phyloP scores from a whole-genome alignment of 2,329 filamentous ascomycete species.

The Epichloe uncinata region DNA sequence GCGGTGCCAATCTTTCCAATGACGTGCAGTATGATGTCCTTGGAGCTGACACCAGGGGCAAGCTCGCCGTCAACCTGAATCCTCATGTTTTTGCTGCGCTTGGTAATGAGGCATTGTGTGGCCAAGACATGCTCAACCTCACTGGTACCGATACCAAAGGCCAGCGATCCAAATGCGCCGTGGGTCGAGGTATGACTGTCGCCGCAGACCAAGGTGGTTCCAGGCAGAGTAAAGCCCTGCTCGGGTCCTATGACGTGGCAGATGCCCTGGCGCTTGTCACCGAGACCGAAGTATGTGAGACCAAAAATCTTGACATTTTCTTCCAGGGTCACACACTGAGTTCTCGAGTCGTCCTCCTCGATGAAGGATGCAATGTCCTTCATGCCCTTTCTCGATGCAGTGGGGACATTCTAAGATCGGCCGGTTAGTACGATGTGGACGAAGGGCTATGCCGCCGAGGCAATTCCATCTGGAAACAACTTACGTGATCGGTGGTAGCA shows the following conservation, averaged over 20 bases:
- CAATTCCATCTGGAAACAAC: conserved; percentile 18
- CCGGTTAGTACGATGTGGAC: conserved; percentile 5
- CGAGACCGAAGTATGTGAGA: conserved; percentile 92
- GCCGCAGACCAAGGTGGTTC: conserved; percentile 92
- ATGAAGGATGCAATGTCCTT: conserved; percentile 93
- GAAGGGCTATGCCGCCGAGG: neutral
- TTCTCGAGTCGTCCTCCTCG: conserved; percentile 82
- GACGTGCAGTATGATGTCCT: conserved; percentile 85
- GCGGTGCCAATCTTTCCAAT: conserved; percentile 93
- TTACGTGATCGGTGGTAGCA: conserved; percentile 90
- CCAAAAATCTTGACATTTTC: conserved; percentile 95
- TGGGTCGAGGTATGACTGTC: conserved; percentile 98
- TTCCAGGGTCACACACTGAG: conserved; percentile 91
- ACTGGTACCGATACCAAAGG: conserved; percentile 94
- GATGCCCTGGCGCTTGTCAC: conserved; percentile 93
- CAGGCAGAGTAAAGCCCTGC: conserved; percentile 95
- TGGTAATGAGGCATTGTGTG: conserved; percentile 88
- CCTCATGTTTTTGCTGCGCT: conserved; percentile 96
- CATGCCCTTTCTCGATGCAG: conserved; percentile 76
- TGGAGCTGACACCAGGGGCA: conserved; percentile 82
- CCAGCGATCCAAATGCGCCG: conserved; percentile 87
- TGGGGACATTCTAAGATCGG: conserved; percentile 69
- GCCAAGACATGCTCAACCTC: conserved; percentile 98
- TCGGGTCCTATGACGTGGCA: conserved; percentile 97
- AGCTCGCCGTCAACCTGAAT: conserved; percentile 89